Base-by-base conservation (phyloP, 2,329 filamentous ascomycete genomes). In the Rutstroemia sp. region DNA sequence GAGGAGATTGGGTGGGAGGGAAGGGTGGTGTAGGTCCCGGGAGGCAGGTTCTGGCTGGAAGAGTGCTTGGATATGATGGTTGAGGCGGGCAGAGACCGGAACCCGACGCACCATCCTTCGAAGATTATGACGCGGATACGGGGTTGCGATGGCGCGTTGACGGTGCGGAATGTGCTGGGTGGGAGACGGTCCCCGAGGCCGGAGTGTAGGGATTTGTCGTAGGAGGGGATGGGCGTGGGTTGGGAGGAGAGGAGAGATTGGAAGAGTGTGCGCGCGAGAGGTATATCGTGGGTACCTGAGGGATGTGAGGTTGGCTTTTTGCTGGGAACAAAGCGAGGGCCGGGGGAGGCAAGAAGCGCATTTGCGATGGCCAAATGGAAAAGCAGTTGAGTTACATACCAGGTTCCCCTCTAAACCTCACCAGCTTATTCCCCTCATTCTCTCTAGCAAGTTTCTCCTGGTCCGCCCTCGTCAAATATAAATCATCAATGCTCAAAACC, bases 51-150 rank as follows among this genome's bases (percentile, higher is more conserved):
- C 1, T 30, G 37, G 16, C 47, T 50, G 1, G 19, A 21, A 67
- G 69, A 64, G 60, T 74, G 67, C 74, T 77, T 80, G 27, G 64
- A 57, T 56, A 72, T 68, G 1, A 88, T 63, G 0, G 72, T 72
- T 0, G 68, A 62, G 1, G 75, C 70, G 17, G 73, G 65, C 21
- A 86, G 70, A 0, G 83, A 72, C 8, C 79, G 78, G 67, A 89
- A 89, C 0, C 86, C 86, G 2, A 88, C 78, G 68, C 83, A 87
- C 86, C 86, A 89, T 2, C 86, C 86, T 69, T 89, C 86, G 60
- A 89, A 85, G 23, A 89, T 78, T 0, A 89, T 75, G 1, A 88
- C 76, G 3, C 73, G 62, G 23, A 70, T 69, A 6, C 54, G 58
- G 1, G 54, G 44, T 34, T 60, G 44, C 12, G 30, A 55, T 4